Conservation (phyloP, 1,284 basidiomycete genomes). For the Meripilus lineatus region DNA sequence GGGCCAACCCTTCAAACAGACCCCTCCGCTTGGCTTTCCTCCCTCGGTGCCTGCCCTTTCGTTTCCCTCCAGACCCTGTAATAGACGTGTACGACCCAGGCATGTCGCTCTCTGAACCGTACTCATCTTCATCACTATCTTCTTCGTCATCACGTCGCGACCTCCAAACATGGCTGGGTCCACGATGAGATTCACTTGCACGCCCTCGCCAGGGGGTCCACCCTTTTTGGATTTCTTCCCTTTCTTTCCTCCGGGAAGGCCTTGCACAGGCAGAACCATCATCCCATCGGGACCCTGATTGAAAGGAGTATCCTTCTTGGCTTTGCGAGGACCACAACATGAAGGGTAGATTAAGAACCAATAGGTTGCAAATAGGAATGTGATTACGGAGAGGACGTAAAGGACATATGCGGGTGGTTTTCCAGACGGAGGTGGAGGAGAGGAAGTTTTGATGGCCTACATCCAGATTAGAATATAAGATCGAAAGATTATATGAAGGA, state of each 20-base stretch:
- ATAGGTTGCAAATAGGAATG: conserved; percentile 45
- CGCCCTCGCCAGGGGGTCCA: conserved; percentile 31
- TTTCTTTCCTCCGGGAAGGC: conserved; percentile 35
- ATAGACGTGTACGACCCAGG: conserved; percentile 20
- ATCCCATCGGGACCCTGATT: conserved; percentile 41
- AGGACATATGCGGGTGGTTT: conserved; percentile 52
- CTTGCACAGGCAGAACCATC: conserved; percentile 61
- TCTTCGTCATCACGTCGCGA: conserved; percentile 21
- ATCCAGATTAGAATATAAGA: conserved; percentile 5
- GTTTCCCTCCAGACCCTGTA: conserved; percentile 19
- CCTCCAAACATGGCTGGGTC: conserved; percentile 54
- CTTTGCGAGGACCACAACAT: conserved; percentile 35
- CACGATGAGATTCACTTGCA: conserved; percentile 70
- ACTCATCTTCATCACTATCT: conserved; percentile 31
- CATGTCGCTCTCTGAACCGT: conserved; percentile 22
- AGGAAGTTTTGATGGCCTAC: conserved; percentile 52
- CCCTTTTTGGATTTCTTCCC: conserved; percentile 33
- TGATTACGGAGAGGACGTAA: conserved; percentile 52
- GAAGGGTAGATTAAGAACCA: conserved; percentile 56
- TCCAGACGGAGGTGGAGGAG: conserved; percentile 50
- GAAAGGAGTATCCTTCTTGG: conserved; percentile 20
- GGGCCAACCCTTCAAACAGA: conserved; percentile 54
- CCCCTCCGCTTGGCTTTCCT: conserved; percentile 36
- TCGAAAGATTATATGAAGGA: conserved; percentile 1
- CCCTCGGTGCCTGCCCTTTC: conserved; percentile 19